Conservation (phyloP, 805 yeast species). For the Ogataea siamensis region DNA sequence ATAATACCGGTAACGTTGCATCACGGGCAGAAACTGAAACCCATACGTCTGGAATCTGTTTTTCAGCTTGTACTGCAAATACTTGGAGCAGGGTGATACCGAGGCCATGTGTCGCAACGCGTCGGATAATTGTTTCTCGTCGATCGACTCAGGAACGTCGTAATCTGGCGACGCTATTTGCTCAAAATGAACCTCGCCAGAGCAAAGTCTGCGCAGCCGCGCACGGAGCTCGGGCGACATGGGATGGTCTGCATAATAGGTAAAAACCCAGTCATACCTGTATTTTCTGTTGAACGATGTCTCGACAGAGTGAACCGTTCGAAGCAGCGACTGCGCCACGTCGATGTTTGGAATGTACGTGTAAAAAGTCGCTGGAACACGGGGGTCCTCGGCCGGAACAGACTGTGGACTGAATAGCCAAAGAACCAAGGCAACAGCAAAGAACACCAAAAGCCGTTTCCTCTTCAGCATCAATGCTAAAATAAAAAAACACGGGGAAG, state of each 20-base stretch:
- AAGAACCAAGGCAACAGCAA: background rate
- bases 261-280: constrained; percentile 88
- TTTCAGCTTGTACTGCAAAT: constrained; percentile 47
- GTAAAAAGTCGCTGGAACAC: constrained; percentile 24
- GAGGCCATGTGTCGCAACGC: constrained; percentile 33
- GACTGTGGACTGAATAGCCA: constrained; percentile 1
- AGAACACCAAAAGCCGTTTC: constrained; percentile 1
- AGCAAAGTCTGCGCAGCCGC: constrained; percentile 57
- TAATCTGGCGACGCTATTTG: constrained; percentile 47
- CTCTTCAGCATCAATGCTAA: constrained; percentile 3
- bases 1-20: constrained; percentile 49
- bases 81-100: constrained; percentile 31
- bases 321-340: constrained; percentile 14
- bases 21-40: constrained; percentile 43
- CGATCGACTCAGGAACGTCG: constrained; percentile 70
- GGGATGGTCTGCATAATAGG: constrained; percentile 54
- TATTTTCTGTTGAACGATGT: constrained; percentile 74
- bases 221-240: constrained; percentile 65
- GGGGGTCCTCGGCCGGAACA: background rate
- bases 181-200: constrained; percentile 74
- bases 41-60: constrained; percentile 52
- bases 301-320: constrained; percentile 55
- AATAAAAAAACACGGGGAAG: background rate
- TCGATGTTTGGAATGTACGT: constrained; percentile 23
- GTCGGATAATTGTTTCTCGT: constrained; percentile 52